Conservation (phyloP, 371 early-diverging fungal genomes). For the Basidiobolus meristosporus region DNA sequence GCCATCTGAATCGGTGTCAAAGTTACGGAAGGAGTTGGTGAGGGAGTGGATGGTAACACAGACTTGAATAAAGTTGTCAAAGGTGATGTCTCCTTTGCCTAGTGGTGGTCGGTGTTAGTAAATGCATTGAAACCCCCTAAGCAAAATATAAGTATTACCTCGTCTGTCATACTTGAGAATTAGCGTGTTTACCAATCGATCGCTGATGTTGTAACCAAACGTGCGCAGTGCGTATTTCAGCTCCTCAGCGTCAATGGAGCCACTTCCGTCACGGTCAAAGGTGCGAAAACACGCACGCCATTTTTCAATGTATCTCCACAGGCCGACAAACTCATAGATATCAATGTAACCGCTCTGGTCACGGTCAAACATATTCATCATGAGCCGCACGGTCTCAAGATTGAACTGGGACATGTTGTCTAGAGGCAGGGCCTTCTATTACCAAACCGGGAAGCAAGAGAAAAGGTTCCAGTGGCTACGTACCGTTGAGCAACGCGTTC, state of each 20-base stretch:
- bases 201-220: slow-evolving; percentile 49
- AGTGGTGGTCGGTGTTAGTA: too few species aligned
- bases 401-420: slow-evolving; percentile 5
- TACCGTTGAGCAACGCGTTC: slow-evolving; percentile 27
- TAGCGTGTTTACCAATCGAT: slow-evolving; percentile 25
- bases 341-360: slow-evolving; percentile 39
- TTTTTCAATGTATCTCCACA: slow-evolving; percentile 52
- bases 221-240: slow-evolving; percentile 52
- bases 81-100: slow-evolving; percentile 10
- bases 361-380: slow-evolving; percentile 35
- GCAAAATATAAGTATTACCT: too few species aligned
- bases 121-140: too few species aligned
- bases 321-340: slow-evolving; percentile 61
- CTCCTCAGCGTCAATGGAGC: slow-evolving; percentile 53
- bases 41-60: slow-evolving; percentile 44
- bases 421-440: too few species aligned
- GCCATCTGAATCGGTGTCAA: slow-evolving; percentile 31
- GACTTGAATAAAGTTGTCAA: slow-evolving; percentile 46
- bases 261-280: slow-evolving; percentile 60
- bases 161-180: slow-evolving; percentile 54
- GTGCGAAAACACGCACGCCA: slow-evolving; percentile 64
- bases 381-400: slow-evolving; percentile 14
- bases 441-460: too few species aligned
- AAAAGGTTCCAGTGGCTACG: too few species aligned
- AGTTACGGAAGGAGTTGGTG: slow-evolving; percentile 34